Evolutionary conservation across 345 rosid genomes (phyloP), one percentile per base, ranked within the genome.

Genomic region (Populus tremula): DNA sequence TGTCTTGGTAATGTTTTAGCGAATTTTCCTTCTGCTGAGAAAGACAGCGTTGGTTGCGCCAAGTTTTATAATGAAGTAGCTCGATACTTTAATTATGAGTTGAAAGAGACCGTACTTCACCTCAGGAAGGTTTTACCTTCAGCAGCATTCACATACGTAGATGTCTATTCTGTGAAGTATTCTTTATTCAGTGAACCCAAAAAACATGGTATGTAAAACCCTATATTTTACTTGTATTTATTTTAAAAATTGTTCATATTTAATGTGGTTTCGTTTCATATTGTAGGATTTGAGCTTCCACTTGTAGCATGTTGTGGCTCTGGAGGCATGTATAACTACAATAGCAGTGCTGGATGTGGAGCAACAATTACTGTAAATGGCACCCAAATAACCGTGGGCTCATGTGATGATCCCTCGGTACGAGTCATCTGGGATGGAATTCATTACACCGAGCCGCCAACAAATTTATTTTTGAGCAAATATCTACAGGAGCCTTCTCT

Each of bases 111-210:
- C 21, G 79, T 85, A 13, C 47, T 17, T 59, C 79, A 79, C 41
- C 81, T 91, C 49, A 82, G 89, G 47, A 79, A 71, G 29, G 82
- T 77, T 36, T 68, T 86, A 64, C 85, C 87, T 43, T 71, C 61
- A 5, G 87, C 93, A 6, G 47, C 68, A 43, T 80, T 91, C 65
- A 86, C 90, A 9, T 89, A 83, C 16, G 84, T 88, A 0, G 95
- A 91, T 76, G 66, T 88, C 33, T 91, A 82, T 79, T 82, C 91
- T 0, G 82, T 87, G 66, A 89, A 89, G 83, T 89, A 87, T 53
- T 80, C 85, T 72, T 81, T 91, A 4, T 79, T 89, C 74, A 49
- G 56, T 0, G 76, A 85, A 17, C 86, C 87, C 43, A 63, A 79
- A 64, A 82, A 67, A 68, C 73, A 89, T 16, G 92, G 94, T 91